Percentiles rank a stretch among this genome's conserved stretches.
These are phyloP conservation scores for Phytophthora agathidicida DNA, from an alignment of 352 stramenopile species.

Conservation along the genomic window DNA sequence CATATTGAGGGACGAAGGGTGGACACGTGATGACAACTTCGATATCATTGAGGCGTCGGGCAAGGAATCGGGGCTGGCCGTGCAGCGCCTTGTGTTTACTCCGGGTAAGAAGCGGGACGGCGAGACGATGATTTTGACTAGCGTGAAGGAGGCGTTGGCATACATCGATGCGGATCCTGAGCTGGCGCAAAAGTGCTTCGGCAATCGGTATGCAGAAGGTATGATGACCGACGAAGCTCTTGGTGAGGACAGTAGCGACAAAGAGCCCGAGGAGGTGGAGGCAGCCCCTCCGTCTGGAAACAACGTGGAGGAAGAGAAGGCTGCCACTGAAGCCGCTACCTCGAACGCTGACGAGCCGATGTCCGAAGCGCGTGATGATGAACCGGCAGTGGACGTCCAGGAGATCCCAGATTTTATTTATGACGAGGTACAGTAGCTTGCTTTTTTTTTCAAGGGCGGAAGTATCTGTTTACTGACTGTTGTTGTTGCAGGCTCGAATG, in stretches of 20 bases:
- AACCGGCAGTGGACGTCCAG: conserved; percentile 25
- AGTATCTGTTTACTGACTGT: neutral
- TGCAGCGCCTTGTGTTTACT: conserved; percentile 48
- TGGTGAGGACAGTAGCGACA: conserved; percentile 32
- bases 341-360: conserved; percentile 26
- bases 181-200: conserved; percentile 74
- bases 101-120: conserved; percentile 26
- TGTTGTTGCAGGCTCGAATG: conserved; percentile 59
- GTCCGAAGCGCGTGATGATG: conserved; percentile 12
- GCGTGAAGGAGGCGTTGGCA: conserved; percentile 57
- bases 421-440: conserved; percentile 67
- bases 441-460: neutral
- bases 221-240: conserved; percentile 48
- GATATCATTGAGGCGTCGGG: conserved; percentile 60
- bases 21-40: conserved; percentile 57
- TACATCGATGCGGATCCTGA: conserved; percentile 59
- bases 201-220: conserved; percentile 58
- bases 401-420: conserved; percentile 70
- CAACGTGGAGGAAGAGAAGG: conserved; percentile 8
- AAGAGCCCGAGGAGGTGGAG: conserved; percentile 23
- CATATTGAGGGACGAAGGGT: conserved; percentile 74
- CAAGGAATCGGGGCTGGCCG: conserved; percentile 40
- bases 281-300: neutral
- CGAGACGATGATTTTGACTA: conserved; percentile 39
- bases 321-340: neutral